Conservation (phyloP, 108 stramenopile species). For the Skeletonema marinoi region DNA sequence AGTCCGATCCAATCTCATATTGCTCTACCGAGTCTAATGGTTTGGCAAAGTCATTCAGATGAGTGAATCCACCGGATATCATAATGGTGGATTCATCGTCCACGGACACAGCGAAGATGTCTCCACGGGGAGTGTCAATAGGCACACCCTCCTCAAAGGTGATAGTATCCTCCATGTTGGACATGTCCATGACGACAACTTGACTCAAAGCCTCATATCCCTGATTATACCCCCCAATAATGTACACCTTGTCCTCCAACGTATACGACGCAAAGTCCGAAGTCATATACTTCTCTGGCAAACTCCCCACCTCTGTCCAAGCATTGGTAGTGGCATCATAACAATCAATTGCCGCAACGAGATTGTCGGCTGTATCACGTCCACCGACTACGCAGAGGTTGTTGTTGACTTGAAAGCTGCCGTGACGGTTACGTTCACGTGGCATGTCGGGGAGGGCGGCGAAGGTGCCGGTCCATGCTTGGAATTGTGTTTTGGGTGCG, state of each 20-base stretch:
- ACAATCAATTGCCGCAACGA: slow-evolving; percentile 61
- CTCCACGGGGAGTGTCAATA: slow-evolving; percentile 53
- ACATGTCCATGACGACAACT: slow-evolving; percentile 26
- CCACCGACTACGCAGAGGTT: slow-evolving; percentile 59
- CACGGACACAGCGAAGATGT: slow-evolving; percentile 38
- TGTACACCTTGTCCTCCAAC: slow-evolving; percentile 27
- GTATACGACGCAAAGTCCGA: slow-evolving; percentile 57
- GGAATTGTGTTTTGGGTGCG: neutral
- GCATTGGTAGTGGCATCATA: slow-evolving; percentile 55
- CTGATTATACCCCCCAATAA: slow-evolving; percentile 67
- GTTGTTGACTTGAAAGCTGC: slow-evolving; percentile 29
- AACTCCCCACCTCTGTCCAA: slow-evolving; percentile 48
- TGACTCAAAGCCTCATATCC: slow-evolving; percentile 42
- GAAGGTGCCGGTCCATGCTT: slow-evolving; percentile 29
- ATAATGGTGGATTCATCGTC: slow-evolving; percentile 25
- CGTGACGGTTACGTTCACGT: slow-evolving; percentile 57
- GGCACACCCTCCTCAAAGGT: slow-evolving; percentile 26
- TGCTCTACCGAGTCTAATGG: slow-evolving; percentile 54
- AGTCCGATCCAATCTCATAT: slow-evolving; percentile 25
- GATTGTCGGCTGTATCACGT: slow-evolving; percentile 38
- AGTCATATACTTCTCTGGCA: slow-evolving; percentile 38
- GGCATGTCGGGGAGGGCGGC: slow-evolving; percentile 46
- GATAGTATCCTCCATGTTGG: slow-evolving; percentile 9
- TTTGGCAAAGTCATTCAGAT: slow-evolving; percentile 50
- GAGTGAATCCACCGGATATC: slow-evolving; percentile 67